phyloP scores from a whole-genome alignment of 2,329 filamentous ascomycete species.

The Bisporella sp. region DNA sequence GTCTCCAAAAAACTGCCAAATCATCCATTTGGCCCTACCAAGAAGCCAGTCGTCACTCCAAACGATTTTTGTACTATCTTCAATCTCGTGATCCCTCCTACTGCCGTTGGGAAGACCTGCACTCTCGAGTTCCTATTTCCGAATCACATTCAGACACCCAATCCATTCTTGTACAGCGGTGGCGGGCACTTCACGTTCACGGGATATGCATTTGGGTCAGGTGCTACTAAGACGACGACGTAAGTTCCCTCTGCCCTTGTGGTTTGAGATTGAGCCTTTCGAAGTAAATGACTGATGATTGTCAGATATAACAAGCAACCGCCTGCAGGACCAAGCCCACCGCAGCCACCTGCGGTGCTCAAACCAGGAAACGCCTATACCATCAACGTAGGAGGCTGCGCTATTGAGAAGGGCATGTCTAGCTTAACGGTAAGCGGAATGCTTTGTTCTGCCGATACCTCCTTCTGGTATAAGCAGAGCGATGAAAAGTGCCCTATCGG shows the following conservation, averaged over 20 bases:
- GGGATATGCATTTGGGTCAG: slow-evolving; percentile 11
- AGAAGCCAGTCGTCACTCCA: slow-evolving; percentile 7
- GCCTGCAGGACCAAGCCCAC: slow-evolving; percentile 10
- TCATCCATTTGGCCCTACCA: background rate
- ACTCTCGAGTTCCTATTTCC: slow-evolving; percentile 15
- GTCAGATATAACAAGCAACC: slow-evolving; percentile 4
- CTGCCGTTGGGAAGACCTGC: slow-evolving; percentile 9
- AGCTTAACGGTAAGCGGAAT: slow-evolving; percentile 10
- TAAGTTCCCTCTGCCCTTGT: slow-evolving; percentile 1
- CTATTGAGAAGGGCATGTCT: background rate
- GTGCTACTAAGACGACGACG: slow-evolving; percentile 10
- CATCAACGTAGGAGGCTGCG: slow-evolving; percentile 6
- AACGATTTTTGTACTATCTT: slow-evolving; percentile 15
- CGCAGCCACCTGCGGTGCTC: slow-evolving; percentile 8
- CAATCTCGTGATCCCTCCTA: slow-evolving; percentile 10
- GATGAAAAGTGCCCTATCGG: slow-evolving; percentile 9
- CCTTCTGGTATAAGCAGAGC: slow-evolving; percentile 6
- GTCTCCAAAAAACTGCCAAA: background rate
- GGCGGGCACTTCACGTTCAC: slow-evolving; percentile 14
- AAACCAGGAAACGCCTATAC: slow-evolving; percentile 11
- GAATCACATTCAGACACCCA: background rate
- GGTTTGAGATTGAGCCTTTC: too few species aligned
- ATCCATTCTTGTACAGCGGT: slow-evolving; percentile 2
- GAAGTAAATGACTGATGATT: too few species aligned
- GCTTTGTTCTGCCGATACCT: slow-evolving; percentile 11